phyloP scores from a whole-genome alignment of 2,329 filamentous ascomycete species.

The Setomelanomma holmii region DNA sequence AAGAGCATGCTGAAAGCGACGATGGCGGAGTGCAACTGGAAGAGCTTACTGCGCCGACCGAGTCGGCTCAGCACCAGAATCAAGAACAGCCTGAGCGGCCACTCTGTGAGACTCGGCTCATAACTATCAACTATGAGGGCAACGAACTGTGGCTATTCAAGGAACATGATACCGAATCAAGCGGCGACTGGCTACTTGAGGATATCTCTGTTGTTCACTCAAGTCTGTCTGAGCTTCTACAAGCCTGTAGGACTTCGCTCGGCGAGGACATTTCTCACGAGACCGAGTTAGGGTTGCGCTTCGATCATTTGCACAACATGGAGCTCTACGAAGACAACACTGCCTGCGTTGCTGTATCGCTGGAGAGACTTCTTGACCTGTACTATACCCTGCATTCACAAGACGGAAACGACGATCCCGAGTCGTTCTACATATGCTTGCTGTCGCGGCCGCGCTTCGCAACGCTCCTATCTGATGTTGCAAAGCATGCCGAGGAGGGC shows the following conservation, averaged over 20 bases:
- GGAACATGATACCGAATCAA: conserved; percentile 35
- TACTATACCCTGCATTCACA: conserved; percentile 66
- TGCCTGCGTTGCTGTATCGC: conserved; percentile 34
- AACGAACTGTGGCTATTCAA: conserved; percentile 43
- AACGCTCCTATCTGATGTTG: conserved; percentile 60
- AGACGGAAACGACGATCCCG: conserved; percentile 61
- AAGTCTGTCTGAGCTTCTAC: conserved; percentile 62
- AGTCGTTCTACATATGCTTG: conserved; percentile 66
- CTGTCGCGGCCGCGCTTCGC: conserved; percentile 62
- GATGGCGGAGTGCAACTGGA: conserved; percentile 22
- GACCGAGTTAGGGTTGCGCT: conserved; percentile 56
- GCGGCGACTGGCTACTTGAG: conserved; percentile 39
- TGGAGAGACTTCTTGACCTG: conserved; percentile 63
- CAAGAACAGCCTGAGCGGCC: conserved; percentile 15
- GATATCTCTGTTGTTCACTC: conserved; percentile 31
- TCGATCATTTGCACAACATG: conserved; percentile 49
- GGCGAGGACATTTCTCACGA: conserved; percentile 62
- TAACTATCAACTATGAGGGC: conserved; percentile 40
- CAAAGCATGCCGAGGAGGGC: conserved; percentile 61
- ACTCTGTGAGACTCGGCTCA: conserved; percentile 20
- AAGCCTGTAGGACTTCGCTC: conserved; percentile 62
- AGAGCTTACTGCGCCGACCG: conserved; percentile 10
- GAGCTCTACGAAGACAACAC: conserved; percentile 43
- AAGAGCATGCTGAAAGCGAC: conserved; percentile 12
- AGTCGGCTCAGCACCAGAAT: conserved; percentile 7